A percentile compares a stretch with the other conserved stretches of the same genome.
phyloP scores from a whole-genome alignment of 176 grass and related monocot genomes.

The Lolium perenne region DNA sequence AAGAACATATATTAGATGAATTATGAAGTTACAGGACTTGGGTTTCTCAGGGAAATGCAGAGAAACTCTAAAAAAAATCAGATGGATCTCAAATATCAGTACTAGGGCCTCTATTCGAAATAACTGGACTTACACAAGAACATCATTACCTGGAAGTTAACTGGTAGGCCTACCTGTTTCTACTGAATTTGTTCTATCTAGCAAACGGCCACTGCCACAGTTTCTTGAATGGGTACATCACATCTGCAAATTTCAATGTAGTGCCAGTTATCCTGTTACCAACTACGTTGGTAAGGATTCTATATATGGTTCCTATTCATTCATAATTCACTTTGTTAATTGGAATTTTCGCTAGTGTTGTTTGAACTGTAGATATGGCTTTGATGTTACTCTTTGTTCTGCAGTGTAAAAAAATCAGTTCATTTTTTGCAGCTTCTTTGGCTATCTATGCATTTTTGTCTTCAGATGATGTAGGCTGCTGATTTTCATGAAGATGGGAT shows the following conservation, averaged over 20 bases:
- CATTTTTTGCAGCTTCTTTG: not conserved
- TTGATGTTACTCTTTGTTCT: not conserved
- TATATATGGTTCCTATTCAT: not conserved
- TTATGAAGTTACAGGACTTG: not conserved
- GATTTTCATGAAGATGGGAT: slow-evolving; percentile 52
- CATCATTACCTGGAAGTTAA: not conserved
- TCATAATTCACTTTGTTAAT: not conserved
- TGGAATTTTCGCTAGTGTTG: not conserved
- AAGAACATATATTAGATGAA: not conserved
- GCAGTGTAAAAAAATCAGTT: not conserved
- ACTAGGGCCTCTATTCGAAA: not conserved
- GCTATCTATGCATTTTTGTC: not conserved
- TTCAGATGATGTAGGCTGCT: not conserved
- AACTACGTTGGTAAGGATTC: not conserved
- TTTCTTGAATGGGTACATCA: not conserved
- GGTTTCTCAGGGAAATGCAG: not conserved
- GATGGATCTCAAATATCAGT: not conserved
- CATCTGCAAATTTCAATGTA: slow-evolving; percentile 4
- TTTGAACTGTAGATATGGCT: slow-evolving; percentile 14
- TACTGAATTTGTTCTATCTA: not conserved
- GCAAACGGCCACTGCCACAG: not conserved
- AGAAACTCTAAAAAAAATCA: not conserved
- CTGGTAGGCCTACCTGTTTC: not conserved
- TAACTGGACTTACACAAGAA: not conserved
- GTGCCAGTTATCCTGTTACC: not conserved